These are phyloP conservation scores for Curvularia hawaiiensis DNA, from an alignment of 2,329 filamentous ascomycete genomes.

Conservation along the genomic window DNA sequence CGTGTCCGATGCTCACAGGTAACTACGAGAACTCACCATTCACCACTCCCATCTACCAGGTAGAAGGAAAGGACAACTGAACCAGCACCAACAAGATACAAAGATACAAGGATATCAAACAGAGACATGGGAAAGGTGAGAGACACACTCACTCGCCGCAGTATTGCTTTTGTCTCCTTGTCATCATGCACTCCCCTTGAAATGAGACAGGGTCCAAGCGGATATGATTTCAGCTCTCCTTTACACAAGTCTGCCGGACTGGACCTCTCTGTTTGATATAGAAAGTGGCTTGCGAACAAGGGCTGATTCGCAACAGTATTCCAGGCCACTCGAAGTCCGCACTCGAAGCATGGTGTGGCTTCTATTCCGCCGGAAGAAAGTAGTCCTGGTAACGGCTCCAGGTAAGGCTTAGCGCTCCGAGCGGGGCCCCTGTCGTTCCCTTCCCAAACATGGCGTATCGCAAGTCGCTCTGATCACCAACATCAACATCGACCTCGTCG, in stretches of 20 bases:
- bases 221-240: neutral
- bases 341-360: slow-evolving; percentile 10
- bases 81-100: neutral
- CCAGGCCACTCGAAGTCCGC: neutral
- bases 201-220: neutral
- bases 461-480: slow-evolving; percentile 15
- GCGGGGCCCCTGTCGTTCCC: slow-evolving; percentile 13
- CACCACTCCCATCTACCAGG: neutral
- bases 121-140: slow-evolving; percentile 1
- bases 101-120: neutral
- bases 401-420: slow-evolving; percentile 21
- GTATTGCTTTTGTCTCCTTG: neutral
- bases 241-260: neutral
- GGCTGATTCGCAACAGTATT: slow-evolving; percentile 5
- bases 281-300: neutral
- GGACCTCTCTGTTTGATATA: neutral
- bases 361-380: slow-evolving; percentile 16
- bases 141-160: neutral
- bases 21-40: neutral
- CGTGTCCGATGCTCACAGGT: neutral
- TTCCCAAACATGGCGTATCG: slow-evolving; percentile 31
- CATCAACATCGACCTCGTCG: slow-evolving; percentile 28
- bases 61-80: neutral
- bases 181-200: neutral
- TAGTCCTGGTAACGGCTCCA: slow-evolving; percentile 12